These are phyloP conservation scores for Dictyostelium brefeldianum DNA, from an alignment of 78 protist species.

Conservation along the genomic window DNA sequence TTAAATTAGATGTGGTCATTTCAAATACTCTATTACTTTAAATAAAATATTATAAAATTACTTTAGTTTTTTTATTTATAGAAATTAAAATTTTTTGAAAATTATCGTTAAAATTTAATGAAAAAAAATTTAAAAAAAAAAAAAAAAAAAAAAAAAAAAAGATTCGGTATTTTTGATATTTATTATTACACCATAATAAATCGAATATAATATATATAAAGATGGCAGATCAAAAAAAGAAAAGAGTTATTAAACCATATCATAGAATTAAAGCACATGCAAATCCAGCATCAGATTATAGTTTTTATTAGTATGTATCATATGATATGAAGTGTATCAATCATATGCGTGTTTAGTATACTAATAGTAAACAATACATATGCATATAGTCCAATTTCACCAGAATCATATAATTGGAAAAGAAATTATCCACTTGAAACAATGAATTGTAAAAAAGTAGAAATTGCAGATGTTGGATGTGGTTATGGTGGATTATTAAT, in stretches of 20 bases:
- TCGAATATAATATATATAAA: no score
- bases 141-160: background rate
- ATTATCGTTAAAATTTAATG: background rate
- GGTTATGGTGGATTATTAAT: conserved; percentile 96
- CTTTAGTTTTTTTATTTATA: no score
- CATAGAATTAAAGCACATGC: conserved; percentile 86
- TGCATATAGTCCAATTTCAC: conserved; percentile 69
- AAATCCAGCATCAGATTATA: conserved; percentile 77
- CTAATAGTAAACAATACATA: background rate
- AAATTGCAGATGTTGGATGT: conserved; percentile 96
- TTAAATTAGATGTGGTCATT: no score
- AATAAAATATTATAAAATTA: no score
- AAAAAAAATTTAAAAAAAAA: background rate
- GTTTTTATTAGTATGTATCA: conserved; percentile 79
- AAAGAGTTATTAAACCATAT: conserved; percentile 73
- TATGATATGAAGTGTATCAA: no score
- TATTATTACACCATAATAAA: background rate
- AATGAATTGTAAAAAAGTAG: conserved; percentile 34
- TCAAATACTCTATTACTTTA: no score
- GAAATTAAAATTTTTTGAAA: background rate
- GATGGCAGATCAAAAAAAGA: background rate
- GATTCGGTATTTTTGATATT: background rate
- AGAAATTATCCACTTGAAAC: conserved; percentile 41
- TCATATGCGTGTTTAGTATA: no score
- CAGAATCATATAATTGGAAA: conserved; percentile 76